Evolutionary conservation across 1,284 basidiomycete genomes (phyloP).

Genomic region (Erythrobasidium hasegawianum): DNA sequence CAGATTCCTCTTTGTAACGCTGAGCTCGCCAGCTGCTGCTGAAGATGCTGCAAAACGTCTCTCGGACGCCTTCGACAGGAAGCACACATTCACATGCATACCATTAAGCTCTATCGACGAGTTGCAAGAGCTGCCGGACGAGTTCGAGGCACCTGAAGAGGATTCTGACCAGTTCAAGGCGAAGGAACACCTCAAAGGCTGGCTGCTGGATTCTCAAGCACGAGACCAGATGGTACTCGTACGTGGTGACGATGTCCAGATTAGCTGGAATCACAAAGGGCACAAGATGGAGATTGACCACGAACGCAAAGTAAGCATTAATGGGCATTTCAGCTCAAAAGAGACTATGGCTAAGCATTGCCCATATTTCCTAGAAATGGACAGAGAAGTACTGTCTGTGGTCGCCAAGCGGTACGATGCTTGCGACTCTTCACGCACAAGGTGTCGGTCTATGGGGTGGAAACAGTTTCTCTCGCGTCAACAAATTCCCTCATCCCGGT

Average conservation of each 20-base stretch:
- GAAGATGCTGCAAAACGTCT: conserved; percentile 72
- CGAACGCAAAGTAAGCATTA: conserved; percentile 60
- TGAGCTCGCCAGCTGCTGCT: conserved; percentile 76
- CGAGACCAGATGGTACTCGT: conserved; percentile 97
- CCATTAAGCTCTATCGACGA: conserved; percentile 89
- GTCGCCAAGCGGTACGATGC: conserved; percentile 92
- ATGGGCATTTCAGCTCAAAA: no score
- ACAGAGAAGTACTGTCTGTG: conserved; percentile 96
- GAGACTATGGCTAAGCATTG: no score
- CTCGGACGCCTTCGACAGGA: conserved; percentile 87
- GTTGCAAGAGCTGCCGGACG: conserved; percentile 74
- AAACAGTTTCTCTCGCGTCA: conserved; percentile 74
- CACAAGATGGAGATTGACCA: conserved; percentile 79
- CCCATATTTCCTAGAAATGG: conserved; percentile 64
- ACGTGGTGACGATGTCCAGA: conserved; percentile 82
- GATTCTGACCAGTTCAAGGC: conserved; percentile 70
- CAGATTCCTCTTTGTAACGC: conserved; percentile 89
- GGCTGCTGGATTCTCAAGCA: conserved; percentile 86
- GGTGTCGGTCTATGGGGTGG: conserved; percentile 97
- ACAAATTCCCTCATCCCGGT: conserved; percentile 90
- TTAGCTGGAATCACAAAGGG: conserved; percentile 90
- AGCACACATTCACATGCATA: conserved; percentile 85
- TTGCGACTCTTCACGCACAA: conserved; percentile 90
- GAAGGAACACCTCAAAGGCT: conserved; percentile 90
- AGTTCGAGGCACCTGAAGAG: conserved; percentile 79